Evolutionary conservation across 2,329 filamentous ascomycete species (phyloP), one percentile per base, ranked within the genome.

Genomic region (Neofusicoccum kwambonambiense): DNA sequence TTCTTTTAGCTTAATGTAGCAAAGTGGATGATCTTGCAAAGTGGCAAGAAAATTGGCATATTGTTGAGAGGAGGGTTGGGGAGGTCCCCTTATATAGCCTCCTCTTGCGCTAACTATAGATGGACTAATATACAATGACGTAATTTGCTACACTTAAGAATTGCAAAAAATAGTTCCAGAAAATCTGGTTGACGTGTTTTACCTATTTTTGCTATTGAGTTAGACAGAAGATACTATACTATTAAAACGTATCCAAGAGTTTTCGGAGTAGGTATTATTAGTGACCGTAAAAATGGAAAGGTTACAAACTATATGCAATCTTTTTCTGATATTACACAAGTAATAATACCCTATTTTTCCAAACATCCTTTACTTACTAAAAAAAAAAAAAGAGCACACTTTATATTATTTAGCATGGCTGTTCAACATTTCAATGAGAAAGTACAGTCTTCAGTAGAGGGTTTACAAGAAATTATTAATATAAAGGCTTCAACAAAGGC

Each of bases 401-500:
- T 50, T 22, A 51, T 50, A 15, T 31, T 62, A 34, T 62, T 62
- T 62, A 62, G 47, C 27, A 11, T 27, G n/a, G 60, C 37, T 62
- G 39, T 51, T 51, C 39, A 41, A 50, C n/a, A 44, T 50, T n/a
- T 62, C 17, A 50, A 62, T 50, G 37, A 62, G 12, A 62, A 62
- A 62, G 60, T 19, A 51, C 60, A 62, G n/a, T 51, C 47, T 41
- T 31, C 17, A 49, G 19, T 17, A 31, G 42, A 62, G 17, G 60
- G 60, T 12, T 62, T 62, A 37, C 19, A 62, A 50, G 41, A 62
- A 51, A 51, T 62, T 62, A 44, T 62, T 42, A 37, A n/a, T 11
- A 62, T 62, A 49, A 50, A 37, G 39, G 45, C 49, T 62, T 62
- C 19, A 19, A 39, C 37, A 45, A 50, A 42, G 22, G 3, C 22